Base-by-base conservation (phyloP, 2,329 filamentous ascomycete species). In the Talaromyces verruculosus region DNA sequence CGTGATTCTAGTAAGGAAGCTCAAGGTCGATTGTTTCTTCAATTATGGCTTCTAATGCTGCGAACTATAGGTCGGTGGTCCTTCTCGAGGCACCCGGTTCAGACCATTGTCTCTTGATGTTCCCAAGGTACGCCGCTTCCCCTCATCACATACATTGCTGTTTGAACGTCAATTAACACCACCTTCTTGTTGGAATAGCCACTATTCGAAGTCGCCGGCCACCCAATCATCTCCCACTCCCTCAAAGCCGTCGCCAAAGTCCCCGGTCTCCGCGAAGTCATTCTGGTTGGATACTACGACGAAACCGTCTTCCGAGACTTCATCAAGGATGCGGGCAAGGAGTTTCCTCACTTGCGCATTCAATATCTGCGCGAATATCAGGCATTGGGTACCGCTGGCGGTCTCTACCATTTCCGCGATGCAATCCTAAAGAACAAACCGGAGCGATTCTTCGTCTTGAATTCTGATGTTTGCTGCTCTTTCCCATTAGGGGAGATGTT, bases 281-380 rank as follows among this genome's bases (percentile, higher is more conserved):
- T 95, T 84, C 89, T 99, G 75, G 96, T 99, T 76, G 95, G 95
- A 76, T 99, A 99, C 87, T 99, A 98, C 80, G 95, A 99, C 78
- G 95, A 98, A 83, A 87, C 88, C 53, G 92, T 98, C 74, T 97
- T 98, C 87, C 91, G 93, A 75, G 93, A 97, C 81, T 98, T 98
- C 83, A 96, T 98, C 84, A 97, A 96, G 81, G 91, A 96, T 77
- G 88, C 93, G 68, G 84, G 88, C 68, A 87, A 87, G 78, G 90
- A 92, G 77, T 96, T 96, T 82, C 92, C 93, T 63, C 87, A 92
- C 76, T 88, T 98, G 74, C 88, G 89, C 73, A 92, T 98, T 82
- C 92, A 93, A 79, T 99, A 99, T 83, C 88, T 99, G 63, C 91
- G 95, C 76, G 95, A 99, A 84, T 99, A 99, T 83, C 90, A 96